Base-by-base conservation (phyloP, 148 eudicot genomes). In the Nepenthes mirabilis region DNA sequence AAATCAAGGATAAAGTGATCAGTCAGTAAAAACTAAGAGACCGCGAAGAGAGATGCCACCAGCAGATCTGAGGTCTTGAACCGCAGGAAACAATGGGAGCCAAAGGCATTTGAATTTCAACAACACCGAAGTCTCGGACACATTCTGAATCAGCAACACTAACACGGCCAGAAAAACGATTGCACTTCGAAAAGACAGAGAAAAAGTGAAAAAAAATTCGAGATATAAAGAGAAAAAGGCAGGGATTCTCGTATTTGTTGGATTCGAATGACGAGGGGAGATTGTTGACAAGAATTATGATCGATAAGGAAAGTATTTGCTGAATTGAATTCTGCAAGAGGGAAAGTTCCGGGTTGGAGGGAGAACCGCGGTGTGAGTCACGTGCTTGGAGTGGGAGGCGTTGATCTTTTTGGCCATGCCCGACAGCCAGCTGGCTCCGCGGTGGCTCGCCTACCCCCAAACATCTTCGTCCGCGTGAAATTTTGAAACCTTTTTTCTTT, bases 381-480 rank as follows among this genome's bases (percentile, higher is more conserved):
- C 63, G 63, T 60, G 63, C 60, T 40, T 8, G 45, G 47, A 10
- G 40, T 37, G 5, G 48, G 14, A 2, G 48, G 67, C 32, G 5
- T 61, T 61, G 67, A 50, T 47, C 55, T 47, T 37, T 23, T 40
- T 40, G 54, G 64, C 37, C 64, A 58, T 68, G 68, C 72, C 80
- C 68, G 76, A 76, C 73, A 61, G 73, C 73, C 80, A 76, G 80
- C 73, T 72, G 76, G 80, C 76, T 36, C 62, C 61, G 51, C 68
- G 80, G 80, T 76, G 80, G 71, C 80, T 72, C 68, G 72, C 73
- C 80, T 68, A 65, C 71, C 72, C 72, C 76, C 76, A 72, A 70
- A 64, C 72, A 63, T 64, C 70, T 76, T 68, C 72, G 34, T 55
- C 55, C 72, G 72, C 79, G 72, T 71, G 47, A 59, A 66, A 53